These are phyloP conservation scores for Pugionium dolabratum DNA, from an alignment of 345 rosid species.

Conservation along the genomic window DNA sequence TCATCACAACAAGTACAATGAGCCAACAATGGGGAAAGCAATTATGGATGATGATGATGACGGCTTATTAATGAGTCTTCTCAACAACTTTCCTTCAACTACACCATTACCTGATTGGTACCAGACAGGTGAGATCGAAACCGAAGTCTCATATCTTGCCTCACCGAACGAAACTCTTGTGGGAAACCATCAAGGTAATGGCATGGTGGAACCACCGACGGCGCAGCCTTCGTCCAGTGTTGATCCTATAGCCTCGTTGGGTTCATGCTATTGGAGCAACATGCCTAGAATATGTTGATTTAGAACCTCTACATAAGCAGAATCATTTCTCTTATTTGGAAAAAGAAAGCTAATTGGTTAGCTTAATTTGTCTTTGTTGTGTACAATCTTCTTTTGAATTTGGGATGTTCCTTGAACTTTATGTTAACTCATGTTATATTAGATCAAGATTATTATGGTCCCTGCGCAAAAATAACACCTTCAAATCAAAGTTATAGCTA, in stretches of 20 bases:
- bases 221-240: slow-evolving; percentile 19
- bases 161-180: slow-evolving; percentile 24
- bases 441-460: background rate
- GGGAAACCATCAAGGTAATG: slow-evolving; percentile 25
- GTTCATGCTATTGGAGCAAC: slow-evolving; percentile 56
- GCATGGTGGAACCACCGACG: slow-evolving; percentile 23
- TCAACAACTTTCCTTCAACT: slow-evolving; percentile 62
- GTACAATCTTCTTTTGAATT: slow-evolving; percentile 26
- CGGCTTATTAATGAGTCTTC: slow-evolving; percentile 57
- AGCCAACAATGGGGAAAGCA: slow-evolving; percentile 44
- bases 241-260: slow-evolving; percentile 41
- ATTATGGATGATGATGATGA: slow-evolving; percentile 59
- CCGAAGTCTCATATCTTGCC: slow-evolving; percentile 32
- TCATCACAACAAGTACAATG: slow-evolving; percentile 35
- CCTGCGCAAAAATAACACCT: background rate
- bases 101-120: slow-evolving; percentile 73
- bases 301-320: slow-evolving; percentile 17
- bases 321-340: slow-evolving; percentile 24
- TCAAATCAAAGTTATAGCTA: background rate
- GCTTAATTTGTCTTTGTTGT: slow-evolving; percentile 30
- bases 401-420: slow-evolving; percentile 29
- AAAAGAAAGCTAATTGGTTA: slow-evolving; percentile 26
- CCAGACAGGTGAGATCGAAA: slow-evolving; percentile 28
- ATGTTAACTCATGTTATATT: slow-evolving; percentile 16
- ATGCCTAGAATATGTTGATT: slow-evolving; percentile 61